Base-by-base conservation (phyloP, 148 eudicot genomes). In the Silene uniflora region DNA sequence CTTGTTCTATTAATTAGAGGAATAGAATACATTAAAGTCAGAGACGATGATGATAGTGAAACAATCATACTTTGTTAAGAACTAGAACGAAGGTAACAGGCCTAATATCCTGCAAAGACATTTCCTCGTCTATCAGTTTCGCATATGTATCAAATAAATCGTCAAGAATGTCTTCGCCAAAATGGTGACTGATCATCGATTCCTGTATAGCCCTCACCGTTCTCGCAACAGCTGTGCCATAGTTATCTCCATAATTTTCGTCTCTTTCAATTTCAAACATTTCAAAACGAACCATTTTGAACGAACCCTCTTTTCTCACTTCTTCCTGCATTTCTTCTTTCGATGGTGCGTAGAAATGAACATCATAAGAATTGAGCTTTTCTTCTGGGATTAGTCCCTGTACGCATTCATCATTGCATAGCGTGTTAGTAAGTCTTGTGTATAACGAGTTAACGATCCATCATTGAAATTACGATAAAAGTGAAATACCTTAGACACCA, bases 311-410 rank as follows among this genome's bases (percentile, higher is more conserved):
- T 79, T 78, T 88, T 56, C 42, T 81, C 19, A 90, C 86, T 70
- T 82, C 90, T 44, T 85, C 85, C 80, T 85, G 90, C 60, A 95
- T 17, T 77, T 95, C 98, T 55, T 88, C 90, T 74, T 79, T 84
- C 10, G 88, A 90, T 7, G 98, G 96, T 62, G 97, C 93, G 71
- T 94, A 94, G 67, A 94, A 94, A 64, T 90, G 97, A 22, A 88
- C 91, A 64, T 94, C 89, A 49, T 90, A 94, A 4, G 88, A 83
- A 64, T 92, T 87, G 17, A 95, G 69, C 80, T 88, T 90, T 73
- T 90, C 89, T 84, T 88, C 81, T 71, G 84, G 83, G 62, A 92
- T 72, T 72, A 77, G 66, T 10, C 96, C 98, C 97, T 93, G 71
- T 47, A 69, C 27, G 73, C 5, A 11, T 19, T 6, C 63, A 52